A percentile compares a stretch with the other conserved stretches of the same genome.
phyloP scores from a whole-genome alignment of 257 asterid genomes.

The Plantago ovata region DNA sequence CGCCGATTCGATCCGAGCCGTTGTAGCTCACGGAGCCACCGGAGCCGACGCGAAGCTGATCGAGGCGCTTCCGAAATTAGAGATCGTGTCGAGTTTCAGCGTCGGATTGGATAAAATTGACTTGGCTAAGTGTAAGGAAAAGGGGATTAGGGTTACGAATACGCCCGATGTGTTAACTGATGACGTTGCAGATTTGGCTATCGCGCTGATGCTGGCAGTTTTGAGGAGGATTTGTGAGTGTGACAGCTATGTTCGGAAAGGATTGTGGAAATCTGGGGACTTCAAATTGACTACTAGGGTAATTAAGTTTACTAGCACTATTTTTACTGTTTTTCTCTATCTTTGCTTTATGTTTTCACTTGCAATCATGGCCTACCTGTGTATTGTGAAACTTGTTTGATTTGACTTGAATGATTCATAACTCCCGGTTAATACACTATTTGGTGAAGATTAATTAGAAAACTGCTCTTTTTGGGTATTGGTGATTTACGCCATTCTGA shows the following conservation, averaged over 20 bases:
- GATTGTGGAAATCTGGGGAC: conserved; percentile 49
- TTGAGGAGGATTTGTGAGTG: conserved; percentile 49
- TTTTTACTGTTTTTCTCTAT: background rate
- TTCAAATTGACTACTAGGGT: conserved; percentile 52
- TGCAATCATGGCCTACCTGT: background rate
- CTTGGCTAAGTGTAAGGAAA: conserved; percentile 51
- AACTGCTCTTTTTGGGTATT: too few relatives aligned
- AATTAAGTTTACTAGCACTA: too few relatives aligned
- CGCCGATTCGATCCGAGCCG: conserved; percentile 46
- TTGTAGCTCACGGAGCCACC: conserved; percentile 43
- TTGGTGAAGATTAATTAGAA: too few relatives aligned
- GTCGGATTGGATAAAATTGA: conserved; percentile 80
- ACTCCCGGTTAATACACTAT: too few relatives aligned
- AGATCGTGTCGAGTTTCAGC: conserved; percentile 63
- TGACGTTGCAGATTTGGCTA: conserved; percentile 73
- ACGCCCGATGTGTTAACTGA: conserved; percentile 83
- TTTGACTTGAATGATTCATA: too few relatives aligned
- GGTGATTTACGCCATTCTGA: too few relatives aligned
- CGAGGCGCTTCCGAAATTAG: conserved; percentile 54
- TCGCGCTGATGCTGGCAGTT: conserved; percentile 45
- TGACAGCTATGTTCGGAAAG: conserved; percentile 43
- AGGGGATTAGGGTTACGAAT: conserved; percentile 68
- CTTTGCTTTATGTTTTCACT: background rate
- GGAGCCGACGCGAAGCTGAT: conserved; percentile 67
- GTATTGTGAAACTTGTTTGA: too few relatives aligned